A percentile compares a stretch with the other conserved stretches of the same genome.
phyloP scores from a whole-genome alignment of 257 asterid species.

The Ehretia macrophylla region DNA sequence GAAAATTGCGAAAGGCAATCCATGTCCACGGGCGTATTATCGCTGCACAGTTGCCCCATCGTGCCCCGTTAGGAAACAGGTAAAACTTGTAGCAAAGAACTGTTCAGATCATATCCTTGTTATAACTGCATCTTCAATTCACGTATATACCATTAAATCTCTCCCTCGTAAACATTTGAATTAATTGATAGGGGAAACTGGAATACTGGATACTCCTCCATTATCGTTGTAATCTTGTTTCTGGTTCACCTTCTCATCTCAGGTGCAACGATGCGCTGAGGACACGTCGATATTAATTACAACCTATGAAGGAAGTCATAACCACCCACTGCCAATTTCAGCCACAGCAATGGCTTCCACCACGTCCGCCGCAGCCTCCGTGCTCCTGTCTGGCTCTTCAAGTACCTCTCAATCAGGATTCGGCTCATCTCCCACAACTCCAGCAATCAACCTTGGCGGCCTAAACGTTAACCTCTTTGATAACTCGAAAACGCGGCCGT shows the following conservation, averaged over 20 bases:
- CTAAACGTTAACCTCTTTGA: conserved; percentile 15
- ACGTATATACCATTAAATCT: too few species aligned
- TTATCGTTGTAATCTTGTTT: too few species aligned
- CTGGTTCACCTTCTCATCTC: background rate
- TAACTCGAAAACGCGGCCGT: conserved; percentile 26
- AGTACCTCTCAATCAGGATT: conserved; percentile 26
- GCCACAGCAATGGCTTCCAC: conserved; percentile 97
- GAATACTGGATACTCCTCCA: too few species aligned
- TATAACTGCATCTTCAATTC: background rate
- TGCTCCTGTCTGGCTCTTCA: conserved; percentile 85
- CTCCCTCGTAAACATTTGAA: too few species aligned
- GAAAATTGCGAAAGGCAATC: conserved; percentile 79
- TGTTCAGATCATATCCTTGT: too few species aligned
- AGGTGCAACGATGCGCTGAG: conserved; percentile 78
- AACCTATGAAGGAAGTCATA: conserved; percentile 87
- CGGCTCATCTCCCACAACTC: conserved; percentile 6
- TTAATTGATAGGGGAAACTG: too few species aligned
- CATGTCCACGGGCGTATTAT: conserved; percentile 88
- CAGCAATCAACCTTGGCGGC: conserved; percentile 14
- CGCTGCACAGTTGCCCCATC: conserved; percentile 77
- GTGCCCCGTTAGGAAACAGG: conserved; percentile 91
- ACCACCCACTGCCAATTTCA: conserved; percentile 74
- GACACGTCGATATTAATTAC: conserved; percentile 80
- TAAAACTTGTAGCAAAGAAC: conserved; percentile 4
- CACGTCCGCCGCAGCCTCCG: conserved; percentile 90